phyloP scores from a whole-genome alignment of 2,329 filamentous ascomycete genomes.

The Venturia oleaginea region DNA sequence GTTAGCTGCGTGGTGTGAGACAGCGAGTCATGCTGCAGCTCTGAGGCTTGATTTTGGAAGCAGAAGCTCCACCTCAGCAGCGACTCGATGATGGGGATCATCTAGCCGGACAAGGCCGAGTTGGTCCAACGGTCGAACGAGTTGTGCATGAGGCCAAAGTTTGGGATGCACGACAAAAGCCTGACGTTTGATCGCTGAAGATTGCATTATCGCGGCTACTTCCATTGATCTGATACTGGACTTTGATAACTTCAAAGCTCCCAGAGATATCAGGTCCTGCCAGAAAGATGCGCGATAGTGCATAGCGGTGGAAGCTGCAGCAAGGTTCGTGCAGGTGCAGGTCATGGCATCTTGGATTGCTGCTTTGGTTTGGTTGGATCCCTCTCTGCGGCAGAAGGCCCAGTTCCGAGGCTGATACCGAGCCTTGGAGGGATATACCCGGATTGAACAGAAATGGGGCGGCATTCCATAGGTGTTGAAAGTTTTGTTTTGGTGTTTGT shows the following conservation, averaged over 20 bases:
- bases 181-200: not conserved
- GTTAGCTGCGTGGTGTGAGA: conserved; percentile 4
- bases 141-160: not conserved
- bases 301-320: not conserved
- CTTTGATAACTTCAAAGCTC: not conserved
- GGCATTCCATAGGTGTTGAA: not conserved
- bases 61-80: not conserved
- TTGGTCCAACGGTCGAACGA: not conserved
- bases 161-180: not conserved
- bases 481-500: not conserved
- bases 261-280: not conserved
- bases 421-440: not conserved
- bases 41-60: conserved; percentile 2
- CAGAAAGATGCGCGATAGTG: not conserved
- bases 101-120: not conserved
- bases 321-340: conserved; percentile 2
- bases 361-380: not conserved
- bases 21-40: not conserved
- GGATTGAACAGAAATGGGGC: not conserved
- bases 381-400: not conserved
- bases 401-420: not conserved
- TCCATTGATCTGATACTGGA: not conserved
- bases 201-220: not conserved
- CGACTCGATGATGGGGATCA: not conserved
- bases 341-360: not conserved